A percentile compares a stretch with the other conserved stretches of the same genome.
Conservation (phyloP, 1,284 basidiomycete species). For the Polyporus tsugae region DNA sequence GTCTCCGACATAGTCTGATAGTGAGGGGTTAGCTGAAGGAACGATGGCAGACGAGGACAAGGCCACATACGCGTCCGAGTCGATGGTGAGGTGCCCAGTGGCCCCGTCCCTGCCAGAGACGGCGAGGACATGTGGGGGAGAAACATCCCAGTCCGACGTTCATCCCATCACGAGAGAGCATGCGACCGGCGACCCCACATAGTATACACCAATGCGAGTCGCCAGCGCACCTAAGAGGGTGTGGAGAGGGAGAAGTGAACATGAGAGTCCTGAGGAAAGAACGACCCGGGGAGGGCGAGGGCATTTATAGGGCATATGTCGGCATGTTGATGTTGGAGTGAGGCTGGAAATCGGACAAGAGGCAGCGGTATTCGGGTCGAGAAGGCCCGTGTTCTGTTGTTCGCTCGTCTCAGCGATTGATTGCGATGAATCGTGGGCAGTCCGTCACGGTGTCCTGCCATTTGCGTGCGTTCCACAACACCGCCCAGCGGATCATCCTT, state of each 20-base stretch:
- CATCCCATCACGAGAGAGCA: not conserved
- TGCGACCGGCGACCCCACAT: not conserved
- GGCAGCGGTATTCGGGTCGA: not conserved
- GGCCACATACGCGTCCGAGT: not conserved
- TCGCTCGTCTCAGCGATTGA: no score
- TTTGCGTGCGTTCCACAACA: no score
- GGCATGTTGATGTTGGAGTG: not conserved
- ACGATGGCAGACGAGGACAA: not conserved
- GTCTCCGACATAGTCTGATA: not conserved
- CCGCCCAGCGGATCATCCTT: no score
- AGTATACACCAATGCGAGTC: slow-evolving; percentile 2
- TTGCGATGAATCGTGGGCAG: no score
- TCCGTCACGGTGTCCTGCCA: no score
- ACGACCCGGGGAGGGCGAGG: not conserved
- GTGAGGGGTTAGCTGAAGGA: not conserved
- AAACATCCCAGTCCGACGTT: slow-evolving; percentile 1
- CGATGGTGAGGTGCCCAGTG: not conserved
- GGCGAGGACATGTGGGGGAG: not conserved
- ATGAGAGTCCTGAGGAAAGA: not conserved
- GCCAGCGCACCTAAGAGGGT: not conserved
- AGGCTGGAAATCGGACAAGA: not conserved
- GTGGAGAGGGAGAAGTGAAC: not conserved
- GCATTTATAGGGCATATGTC: not conserved
- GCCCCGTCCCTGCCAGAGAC: not conserved
- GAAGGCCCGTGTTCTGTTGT: not conserved